A percentile compares a stretch with the other conserved stretches of the same genome.
These are phyloP conservation scores for Aspergillus cristatus DNA, from an alignment of 495 filamentous ascomycete genomes.

Conservation along the genomic window DNA sequence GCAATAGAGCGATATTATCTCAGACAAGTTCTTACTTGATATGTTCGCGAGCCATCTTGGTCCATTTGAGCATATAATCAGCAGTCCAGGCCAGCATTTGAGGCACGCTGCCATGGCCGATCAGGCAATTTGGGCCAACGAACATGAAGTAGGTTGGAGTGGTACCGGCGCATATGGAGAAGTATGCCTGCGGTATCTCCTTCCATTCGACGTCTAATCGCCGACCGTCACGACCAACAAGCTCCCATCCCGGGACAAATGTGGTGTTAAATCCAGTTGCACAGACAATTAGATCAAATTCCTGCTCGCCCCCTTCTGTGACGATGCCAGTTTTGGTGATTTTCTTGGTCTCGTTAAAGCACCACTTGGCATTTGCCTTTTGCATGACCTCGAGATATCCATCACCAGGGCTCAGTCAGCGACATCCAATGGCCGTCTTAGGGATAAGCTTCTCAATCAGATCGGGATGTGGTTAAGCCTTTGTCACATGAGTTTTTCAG, in stretches of 20 bases:
- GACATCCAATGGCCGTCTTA: conserved; percentile 35
- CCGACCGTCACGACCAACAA: conserved; percentile 23
- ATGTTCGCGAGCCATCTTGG: conserved; percentile 33
- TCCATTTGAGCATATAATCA: conserved; percentile 36
- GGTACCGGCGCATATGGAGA: conserved; percentile 24
- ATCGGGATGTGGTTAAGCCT: conserved; percentile 20
- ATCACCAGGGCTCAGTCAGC: conserved; percentile 30
- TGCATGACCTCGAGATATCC: conserved; percentile 30
- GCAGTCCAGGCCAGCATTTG: conserved; percentile 37
- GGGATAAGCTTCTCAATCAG: conserved; percentile 36
- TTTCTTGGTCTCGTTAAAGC: conserved; percentile 33
- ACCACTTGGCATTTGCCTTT: conserved; percentile 36
- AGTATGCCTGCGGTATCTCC: conserved; percentile 23
- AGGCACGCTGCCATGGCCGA: conserved; percentile 44
- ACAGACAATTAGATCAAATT: conserved; percentile 41
- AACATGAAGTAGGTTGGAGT: conserved; percentile 44
- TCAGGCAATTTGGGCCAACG: conserved; percentile 45
- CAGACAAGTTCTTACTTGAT: conserved; percentile 25
- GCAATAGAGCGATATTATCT: neutral
- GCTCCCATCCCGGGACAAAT: conserved; percentile 22
- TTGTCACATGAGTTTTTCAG: conserved; percentile 19
- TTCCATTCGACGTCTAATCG: conserved; percentile 15
- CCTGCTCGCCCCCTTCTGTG: conserved; percentile 13
- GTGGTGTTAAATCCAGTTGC: conserved; percentile 40
- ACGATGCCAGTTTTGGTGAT: conserved; percentile 41